Percentiles rank a stretch among this genome's conserved stretches.
Evolutionary conservation across 331 rosid species (phyloP).

Genomic region (Malus hybrid): DNA sequence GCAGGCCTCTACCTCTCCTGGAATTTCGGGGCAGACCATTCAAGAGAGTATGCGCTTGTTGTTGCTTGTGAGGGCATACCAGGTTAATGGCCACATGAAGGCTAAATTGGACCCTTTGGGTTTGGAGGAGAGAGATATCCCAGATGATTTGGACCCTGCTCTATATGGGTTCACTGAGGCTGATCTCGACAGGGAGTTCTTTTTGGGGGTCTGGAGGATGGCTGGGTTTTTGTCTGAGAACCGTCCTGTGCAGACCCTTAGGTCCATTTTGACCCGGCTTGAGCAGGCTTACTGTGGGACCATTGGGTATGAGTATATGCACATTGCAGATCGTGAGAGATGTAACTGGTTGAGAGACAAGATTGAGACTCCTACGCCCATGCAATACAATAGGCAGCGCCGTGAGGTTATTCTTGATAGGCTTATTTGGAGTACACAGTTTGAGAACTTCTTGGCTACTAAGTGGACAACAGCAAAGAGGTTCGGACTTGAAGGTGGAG

Average conservation of each 20-base stretch:
- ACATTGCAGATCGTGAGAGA: slow-evolving; percentile 73
- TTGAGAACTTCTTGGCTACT: slow-evolving; percentile 89
- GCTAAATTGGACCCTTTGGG: too few relatives aligned
- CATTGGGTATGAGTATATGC: slow-evolving; percentile 96
- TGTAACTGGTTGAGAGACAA: slow-evolving; percentile 92
- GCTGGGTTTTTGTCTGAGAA: slow-evolving; percentile 96
- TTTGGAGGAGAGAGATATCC: too few relatives aligned
- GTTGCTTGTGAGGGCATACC: too few relatives aligned
- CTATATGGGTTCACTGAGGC: too few relatives aligned
- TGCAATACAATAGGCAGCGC: slow-evolving; percentile 63
- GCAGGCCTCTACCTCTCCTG: slow-evolving; percentile 22
- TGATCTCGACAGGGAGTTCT: slow-evolving; percentile 81
- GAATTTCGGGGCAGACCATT: too few relatives aligned
- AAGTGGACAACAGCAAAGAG: slow-evolving; percentile 97
- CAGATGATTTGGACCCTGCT: too few relatives aligned
- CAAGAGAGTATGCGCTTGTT: too few relatives aligned
- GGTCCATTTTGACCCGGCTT: slow-evolving; percentile 88
- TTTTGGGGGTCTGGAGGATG: slow-evolving; percentile 94
- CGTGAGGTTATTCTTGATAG: slow-evolving; percentile 90
- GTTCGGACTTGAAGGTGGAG: slow-evolving; percentile 97
- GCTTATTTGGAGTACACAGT: slow-evolving; percentile 90
- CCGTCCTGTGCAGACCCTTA: slow-evolving; percentile 76
- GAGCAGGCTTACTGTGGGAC: slow-evolving; percentile 91
- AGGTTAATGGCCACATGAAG: too few relatives aligned
- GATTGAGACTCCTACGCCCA: slow-evolving; percentile 81